Evolutionary conservation across 73 alveolate species (phyloP).

Genomic region (Paramecium tetraurelia): DNA sequence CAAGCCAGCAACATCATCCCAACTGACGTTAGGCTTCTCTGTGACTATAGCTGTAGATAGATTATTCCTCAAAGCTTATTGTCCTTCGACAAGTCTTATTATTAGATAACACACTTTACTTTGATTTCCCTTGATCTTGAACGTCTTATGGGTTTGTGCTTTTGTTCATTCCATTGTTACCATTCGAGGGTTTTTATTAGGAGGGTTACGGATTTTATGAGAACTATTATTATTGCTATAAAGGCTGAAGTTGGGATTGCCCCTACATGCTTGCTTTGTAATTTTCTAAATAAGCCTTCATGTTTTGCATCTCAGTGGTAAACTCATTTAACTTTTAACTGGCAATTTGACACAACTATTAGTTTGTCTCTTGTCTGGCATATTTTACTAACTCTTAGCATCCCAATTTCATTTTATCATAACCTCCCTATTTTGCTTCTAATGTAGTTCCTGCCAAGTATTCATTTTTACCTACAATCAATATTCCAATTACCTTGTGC

Average conservation of each 20-base stretch:
- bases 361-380: not conserved
- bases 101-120: not conserved
- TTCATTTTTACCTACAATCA: not conserved
- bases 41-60: constrained; percentile 83
- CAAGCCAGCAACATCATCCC: constrained; percentile 96
- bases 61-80: not conserved
- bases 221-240: not conserved
- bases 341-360: not conserved
- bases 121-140: not conserved
- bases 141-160: not conserved
- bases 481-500: not conserved
- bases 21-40: constrained; percentile 96
- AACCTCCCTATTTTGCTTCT: constrained; percentile 3
- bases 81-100: not conserved
- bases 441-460: not conserved
- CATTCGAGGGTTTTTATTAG: not conserved
- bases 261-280: not conserved
- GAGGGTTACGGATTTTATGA: not conserved
- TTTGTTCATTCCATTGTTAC: not conserved
- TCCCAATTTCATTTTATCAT: constrained; percentile 9
- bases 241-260: not conserved
- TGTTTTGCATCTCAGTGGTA: not conserved
- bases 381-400: not conserved
- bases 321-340: not conserved
- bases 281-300: not conserved